Conservation (phyloP, 106 monocot genomes). For the Dendrobium nobile region DNA sequence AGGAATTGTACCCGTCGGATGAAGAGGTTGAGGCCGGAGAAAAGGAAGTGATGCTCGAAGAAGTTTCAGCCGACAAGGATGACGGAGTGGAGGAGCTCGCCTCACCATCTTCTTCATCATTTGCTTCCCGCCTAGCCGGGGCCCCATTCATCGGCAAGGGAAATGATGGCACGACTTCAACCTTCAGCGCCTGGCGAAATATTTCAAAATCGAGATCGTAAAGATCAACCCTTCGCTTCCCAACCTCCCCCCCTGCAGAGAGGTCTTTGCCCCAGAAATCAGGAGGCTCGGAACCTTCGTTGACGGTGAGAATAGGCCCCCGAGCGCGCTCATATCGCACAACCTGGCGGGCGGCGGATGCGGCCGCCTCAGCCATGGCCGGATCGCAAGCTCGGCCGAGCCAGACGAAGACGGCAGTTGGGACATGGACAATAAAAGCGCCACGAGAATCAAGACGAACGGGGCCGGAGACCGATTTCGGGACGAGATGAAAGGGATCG, state of each 20-base stretch:
- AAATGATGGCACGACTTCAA: constrained; percentile 22
- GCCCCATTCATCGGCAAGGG: constrained; percentile 1
- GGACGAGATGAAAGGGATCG: constrained; percentile 73
- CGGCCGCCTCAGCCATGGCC: constrained; percentile 40
- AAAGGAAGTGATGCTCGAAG: constrained; percentile 24
- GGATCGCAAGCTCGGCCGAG: constrained; percentile 40
- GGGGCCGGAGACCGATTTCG: constrained; percentile 32
- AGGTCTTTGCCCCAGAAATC: constrained; percentile 38
- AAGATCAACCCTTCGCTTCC: constrained; percentile 31
- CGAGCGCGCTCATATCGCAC: constrained; percentile 49
- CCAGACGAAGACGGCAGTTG: constrained; percentile 56
- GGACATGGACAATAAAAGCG: constrained; percentile 52
- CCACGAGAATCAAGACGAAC: constrained; percentile 58
- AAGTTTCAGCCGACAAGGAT: constrained; percentile 36
- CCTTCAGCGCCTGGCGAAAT: constrained; percentile 39
- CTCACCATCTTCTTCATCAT: constrained; percentile 24
- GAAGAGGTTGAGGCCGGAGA: constrained; percentile 54
- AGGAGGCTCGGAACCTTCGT: constrained; percentile 43
- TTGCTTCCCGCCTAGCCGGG: constrained; percentile 12
- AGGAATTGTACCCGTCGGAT: constrained; percentile 46
- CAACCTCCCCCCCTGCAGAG: neutral
- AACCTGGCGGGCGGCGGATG: constrained; percentile 46
- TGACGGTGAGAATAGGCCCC: constrained; percentile 29
- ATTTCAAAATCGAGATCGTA: constrained; percentile 83
- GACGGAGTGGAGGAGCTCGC: constrained; percentile 23